Conservation (phyloP, 352 stramenopile species). For the Pythium graminicola region DNA sequence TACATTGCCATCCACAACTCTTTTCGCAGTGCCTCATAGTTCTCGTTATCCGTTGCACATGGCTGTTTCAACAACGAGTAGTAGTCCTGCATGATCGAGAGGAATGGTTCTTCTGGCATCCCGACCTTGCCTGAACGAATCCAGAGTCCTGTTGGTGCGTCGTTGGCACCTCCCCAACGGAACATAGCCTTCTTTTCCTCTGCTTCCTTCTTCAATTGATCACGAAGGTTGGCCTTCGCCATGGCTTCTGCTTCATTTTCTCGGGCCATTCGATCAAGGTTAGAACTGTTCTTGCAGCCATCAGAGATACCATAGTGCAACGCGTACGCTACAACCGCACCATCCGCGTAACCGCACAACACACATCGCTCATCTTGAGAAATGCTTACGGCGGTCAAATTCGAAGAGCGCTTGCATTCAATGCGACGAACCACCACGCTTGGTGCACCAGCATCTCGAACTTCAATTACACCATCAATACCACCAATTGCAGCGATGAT, state of each 20-base stretch:
- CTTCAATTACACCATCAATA: slow-evolving; percentile 63
- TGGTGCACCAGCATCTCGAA: slow-evolving; percentile 57
- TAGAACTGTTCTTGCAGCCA: slow-evolving; percentile 59
- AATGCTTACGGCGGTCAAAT: slow-evolving; percentile 65
- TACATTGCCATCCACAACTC: slow-evolving; percentile 71
- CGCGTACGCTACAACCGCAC: slow-evolving; percentile 69
- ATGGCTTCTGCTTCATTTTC: slow-evolving; percentile 74
- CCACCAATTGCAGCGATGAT: slow-evolving; percentile 61
- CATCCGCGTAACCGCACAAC: slow-evolving; percentile 74
- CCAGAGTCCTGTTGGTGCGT: slow-evolving; percentile 37
- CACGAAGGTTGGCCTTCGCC: slow-evolving; percentile 61
- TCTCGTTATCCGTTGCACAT: slow-evolving; percentile 51
- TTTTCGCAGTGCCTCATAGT: slow-evolving; percentile 55
- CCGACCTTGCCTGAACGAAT: slow-evolving; percentile 40
- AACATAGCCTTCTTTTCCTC: slow-evolving; percentile 46
- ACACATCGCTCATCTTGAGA: slow-evolving; percentile 80
- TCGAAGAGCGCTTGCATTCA: slow-evolving; percentile 60
- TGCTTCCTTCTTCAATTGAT: slow-evolving; percentile 56
- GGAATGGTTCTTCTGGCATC: slow-evolving; percentile 46
- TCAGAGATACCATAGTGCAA: slow-evolving; percentile 77
- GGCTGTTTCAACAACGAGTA: slow-evolving; percentile 65
- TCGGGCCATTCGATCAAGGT: slow-evolving; percentile 64
- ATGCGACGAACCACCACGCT: slow-evolving; percentile 61
- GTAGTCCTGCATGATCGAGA: slow-evolving; percentile 58
- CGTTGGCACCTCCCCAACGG: slow-evolving; percentile 32